Evolutionary conservation across 2,329 filamentous ascomycete genomes (phyloP).

Genomic region (Hypoxylon sp.): DNA sequence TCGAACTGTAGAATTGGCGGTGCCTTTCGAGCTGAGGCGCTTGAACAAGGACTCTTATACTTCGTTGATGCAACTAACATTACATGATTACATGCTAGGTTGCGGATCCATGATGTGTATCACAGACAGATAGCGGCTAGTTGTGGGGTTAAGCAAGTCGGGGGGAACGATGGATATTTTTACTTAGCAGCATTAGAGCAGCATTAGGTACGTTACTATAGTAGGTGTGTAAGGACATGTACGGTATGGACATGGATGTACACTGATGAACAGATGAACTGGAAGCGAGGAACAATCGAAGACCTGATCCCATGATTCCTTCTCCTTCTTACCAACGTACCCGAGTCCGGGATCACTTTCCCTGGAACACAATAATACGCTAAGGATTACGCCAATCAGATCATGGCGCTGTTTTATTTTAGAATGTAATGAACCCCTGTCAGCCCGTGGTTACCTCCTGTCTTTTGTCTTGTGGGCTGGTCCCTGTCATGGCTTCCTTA

Average conservation of each 20-base stretch:
- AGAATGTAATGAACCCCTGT: constrained; percentile 39
- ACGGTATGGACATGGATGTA: not conserved
- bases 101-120: constrained; percentile 39
- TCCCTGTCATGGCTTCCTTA: constrained; percentile 37
- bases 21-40: constrained; percentile 36
- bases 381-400: constrained; percentile 30
- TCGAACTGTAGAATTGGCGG: constrained; percentile 24
- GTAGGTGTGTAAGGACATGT: not conserved
- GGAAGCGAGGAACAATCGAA: constrained; percentile 23
- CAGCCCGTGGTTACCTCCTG: constrained; percentile 24
- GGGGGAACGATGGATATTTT: constrained; percentile 22
- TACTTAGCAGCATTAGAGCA: not conserved
- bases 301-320: constrained; percentile 43
- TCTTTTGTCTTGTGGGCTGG: constrained; percentile 19
- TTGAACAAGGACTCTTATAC: constrained; percentile 32
- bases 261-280: constrained; percentile 6
- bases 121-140: constrained; percentile 32
- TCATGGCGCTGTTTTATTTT: constrained; percentile 28
- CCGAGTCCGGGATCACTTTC: constrained; percentile 36
- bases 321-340: constrained; percentile 18
- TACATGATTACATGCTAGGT: no score
- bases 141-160: constrained; percentile 30
- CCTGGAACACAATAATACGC: constrained; percentile 36
- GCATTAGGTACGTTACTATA: not conserved
- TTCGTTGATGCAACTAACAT: constrained; percentile 33